Percentiles rank a stretch among this genome's conserved stretches.
phyloP scores from a whole-genome alignment of 441 rosid genomes.

The Daphne laureola region DNA sequence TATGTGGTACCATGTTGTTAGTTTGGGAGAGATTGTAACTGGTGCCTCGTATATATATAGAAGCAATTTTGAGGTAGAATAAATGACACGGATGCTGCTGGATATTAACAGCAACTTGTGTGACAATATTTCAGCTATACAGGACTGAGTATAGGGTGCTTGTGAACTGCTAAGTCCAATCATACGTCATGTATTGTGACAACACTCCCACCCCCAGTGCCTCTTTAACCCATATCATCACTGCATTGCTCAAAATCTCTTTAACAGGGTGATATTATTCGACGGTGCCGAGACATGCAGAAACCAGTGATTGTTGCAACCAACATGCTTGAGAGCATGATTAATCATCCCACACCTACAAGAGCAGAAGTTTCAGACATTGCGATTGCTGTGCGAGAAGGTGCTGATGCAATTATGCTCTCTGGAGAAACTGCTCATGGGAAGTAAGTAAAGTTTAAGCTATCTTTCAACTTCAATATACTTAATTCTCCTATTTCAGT shows the following conservation, averaged over 20 bases:
- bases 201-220: background rate
- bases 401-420: constrained; percentile 95
- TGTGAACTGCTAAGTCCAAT: too few relatives aligned
- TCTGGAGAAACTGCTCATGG: constrained; percentile 99
- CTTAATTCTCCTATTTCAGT: too few relatives aligned
- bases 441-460: constrained; percentile 43
- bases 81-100: too few relatives aligned
- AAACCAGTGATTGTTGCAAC: constrained; percentile 96
- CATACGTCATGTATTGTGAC: too few relatives aligned
- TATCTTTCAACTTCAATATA: too few relatives aligned
- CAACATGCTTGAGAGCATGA: constrained; percentile 98
- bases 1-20: too few relatives aligned
- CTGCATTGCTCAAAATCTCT: constrained; percentile 10
- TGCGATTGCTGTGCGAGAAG: constrained; percentile 94
- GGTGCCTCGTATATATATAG: too few relatives aligned
- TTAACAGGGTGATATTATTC: constrained; percentile 78
- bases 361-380: constrained; percentile 99
- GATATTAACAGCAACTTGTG: too few relatives aligned
- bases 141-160: too few relatives aligned
- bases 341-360: constrained; percentile 94
- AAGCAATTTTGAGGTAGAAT: too few relatives aligned
- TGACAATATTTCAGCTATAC: too few relatives aligned
- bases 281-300: constrained; percentile 77
- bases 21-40: too few relatives aligned
- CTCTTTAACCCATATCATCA: background rate